These are phyloP conservation scores for Phoma sp. DNA, from an alignment of 2,329 filamentous ascomycete genomes.

Conservation along the genomic window DNA sequence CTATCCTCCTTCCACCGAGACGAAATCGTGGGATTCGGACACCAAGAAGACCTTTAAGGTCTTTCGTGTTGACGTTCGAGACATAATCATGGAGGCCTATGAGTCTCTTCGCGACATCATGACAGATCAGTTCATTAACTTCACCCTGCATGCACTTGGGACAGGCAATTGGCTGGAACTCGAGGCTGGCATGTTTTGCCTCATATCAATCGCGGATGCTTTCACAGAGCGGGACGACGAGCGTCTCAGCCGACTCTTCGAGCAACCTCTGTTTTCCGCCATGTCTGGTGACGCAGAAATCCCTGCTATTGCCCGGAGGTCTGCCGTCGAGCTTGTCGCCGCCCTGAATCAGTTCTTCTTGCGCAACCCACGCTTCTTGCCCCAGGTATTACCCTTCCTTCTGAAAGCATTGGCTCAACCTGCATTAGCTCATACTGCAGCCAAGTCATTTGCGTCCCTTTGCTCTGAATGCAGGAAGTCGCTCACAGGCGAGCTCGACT, in stretches of 20 bases:
- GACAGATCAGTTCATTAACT: conserved; percentile 55
- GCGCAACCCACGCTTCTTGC: conserved; percentile 69
- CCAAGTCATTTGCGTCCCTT: conserved; percentile 74
- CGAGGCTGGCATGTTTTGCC: conserved; percentile 63
- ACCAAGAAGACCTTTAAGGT: conserved; percentile 72
- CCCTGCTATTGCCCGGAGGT: conserved; percentile 68
- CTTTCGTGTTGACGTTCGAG: conserved; percentile 78
- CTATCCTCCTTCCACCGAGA: conserved; percentile 65
- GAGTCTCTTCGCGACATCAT: conserved; percentile 57
- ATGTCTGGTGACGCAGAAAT: conserved; percentile 56
- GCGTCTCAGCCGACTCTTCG: conserved; percentile 67
- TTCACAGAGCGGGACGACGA: conserved; percentile 65
- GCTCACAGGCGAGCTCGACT: conserved; percentile 69
- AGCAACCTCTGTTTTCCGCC: conserved; percentile 62
- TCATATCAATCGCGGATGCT: conserved; percentile 72
- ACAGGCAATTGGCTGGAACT: conserved; percentile 55
- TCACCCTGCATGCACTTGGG: conserved; percentile 51
- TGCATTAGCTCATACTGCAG: conserved; percentile 69
- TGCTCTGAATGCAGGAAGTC: conserved; percentile 76
- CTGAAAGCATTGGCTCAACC: conserved; percentile 71
- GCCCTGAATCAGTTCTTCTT: conserved; percentile 79
- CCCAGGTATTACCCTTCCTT: conserved; percentile 73
- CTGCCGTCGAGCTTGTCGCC: conserved; percentile 72
- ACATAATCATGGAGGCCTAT: conserved; percentile 76
- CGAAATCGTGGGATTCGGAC: conserved; percentile 71